A percentile compares a stretch with the other conserved stretches of the same genome.
Evolutionary conservation across 495 filamentous ascomycete species (phyloP).

Genomic region (Bryoglossum gracile): DNA sequence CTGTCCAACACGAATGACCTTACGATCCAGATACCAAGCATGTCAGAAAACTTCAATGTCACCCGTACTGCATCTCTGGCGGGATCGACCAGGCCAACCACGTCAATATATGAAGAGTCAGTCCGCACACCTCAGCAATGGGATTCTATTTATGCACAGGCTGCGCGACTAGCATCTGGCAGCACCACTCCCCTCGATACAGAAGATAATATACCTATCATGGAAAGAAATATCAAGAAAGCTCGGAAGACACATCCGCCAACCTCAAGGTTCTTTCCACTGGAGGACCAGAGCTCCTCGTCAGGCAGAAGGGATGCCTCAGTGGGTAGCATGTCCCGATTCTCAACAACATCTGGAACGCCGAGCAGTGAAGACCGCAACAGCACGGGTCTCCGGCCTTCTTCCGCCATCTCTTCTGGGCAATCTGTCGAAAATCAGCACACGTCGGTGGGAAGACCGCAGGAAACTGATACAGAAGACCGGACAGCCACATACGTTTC

Average conservation of each 20-base stretch:
- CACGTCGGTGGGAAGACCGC: not conserved
- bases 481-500: not conserved
- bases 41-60: not conserved
- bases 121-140: slow-evolving; percentile 15
- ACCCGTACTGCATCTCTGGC: not conserved
- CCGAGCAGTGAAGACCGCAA: not conserved
- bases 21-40: too few species aligned
- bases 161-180: slow-evolving; percentile 1
- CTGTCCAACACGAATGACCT: too few species aligned
- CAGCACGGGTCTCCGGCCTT: not conserved
- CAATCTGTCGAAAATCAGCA: not conserved
- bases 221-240: slow-evolving; percentile 16
- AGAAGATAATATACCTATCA: slow-evolving; percentile 8
- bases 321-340: slow-evolving; percentile 2
- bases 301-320: slow-evolving; percentile 5
- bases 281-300: not conserved
- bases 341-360: not conserved
- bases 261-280: slow-evolving; percentile 10
- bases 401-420: not conserved
- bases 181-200: not conserved
- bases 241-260: slow-evolving; percentile 1
- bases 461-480: not conserved
- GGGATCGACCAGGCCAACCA: not conserved
- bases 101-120: slow-evolving; percentile 11
- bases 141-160: slow-evolving; percentile 15